These are phyloP conservation scores for Talaromyces trachyspermus DNA, from an alignment of 495 filamentous ascomycete genomes.

Conservation along the genomic window DNA sequence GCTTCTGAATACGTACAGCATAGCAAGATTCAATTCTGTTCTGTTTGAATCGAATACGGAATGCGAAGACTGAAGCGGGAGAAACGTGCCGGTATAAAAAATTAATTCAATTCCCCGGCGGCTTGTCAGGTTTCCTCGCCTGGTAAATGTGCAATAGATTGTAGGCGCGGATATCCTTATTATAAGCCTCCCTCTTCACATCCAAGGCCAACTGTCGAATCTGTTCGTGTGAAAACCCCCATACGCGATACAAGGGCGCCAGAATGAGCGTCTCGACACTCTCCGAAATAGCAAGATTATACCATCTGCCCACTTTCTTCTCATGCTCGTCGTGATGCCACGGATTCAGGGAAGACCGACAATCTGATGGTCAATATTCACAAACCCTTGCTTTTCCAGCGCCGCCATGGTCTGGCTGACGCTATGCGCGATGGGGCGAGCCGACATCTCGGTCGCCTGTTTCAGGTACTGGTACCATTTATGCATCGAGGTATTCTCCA, in stretches of 20 bases:
- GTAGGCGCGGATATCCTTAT: conserved; percentile 60
- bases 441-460: conserved; percentile 58
- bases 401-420: conserved; percentile 50
- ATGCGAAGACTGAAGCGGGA: too few relatives aligned
- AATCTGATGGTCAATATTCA: conserved; percentile 68
- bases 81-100: too few relatives aligned
- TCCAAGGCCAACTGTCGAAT: conserved; percentile 54
- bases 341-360: conserved; percentile 69
- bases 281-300: conserved; percentile 66
- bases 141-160: conserved; percentile 60
- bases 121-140: conserved; percentile 28
- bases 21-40: too few relatives aligned
- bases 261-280: conserved; percentile 68
- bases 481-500: conserved; percentile 39
- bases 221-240: conserved; percentile 56
- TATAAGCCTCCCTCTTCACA: conserved; percentile 63
- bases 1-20: too few relatives aligned
- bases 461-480: conserved; percentile 66
- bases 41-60: too few relatives aligned
- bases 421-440: conserved; percentile 61
- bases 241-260: conserved; percentile 64
- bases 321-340: conserved; percentile 67
- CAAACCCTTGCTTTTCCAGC: conserved; percentile 69
- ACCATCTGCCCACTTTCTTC: conserved; percentile 75
- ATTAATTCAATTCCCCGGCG: conserved; percentile 8